Conservation (phyloP, 169 alveolate genomes). For the Pseudocohnilembus persalinus region DNA sequence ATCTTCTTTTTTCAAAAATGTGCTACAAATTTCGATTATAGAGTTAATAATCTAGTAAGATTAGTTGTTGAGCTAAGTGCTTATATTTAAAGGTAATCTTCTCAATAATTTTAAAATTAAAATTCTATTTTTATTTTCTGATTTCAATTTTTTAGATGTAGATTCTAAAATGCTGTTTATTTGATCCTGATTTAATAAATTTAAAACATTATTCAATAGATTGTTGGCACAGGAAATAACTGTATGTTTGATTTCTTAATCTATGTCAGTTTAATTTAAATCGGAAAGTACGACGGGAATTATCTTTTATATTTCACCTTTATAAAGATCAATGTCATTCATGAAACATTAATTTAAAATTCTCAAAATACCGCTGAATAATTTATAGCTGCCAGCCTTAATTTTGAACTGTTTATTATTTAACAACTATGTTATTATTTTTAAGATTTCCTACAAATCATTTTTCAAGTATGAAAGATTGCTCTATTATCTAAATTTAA, state of each 20-base stretch:
- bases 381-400: slow-evolving; percentile 53
- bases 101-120: slow-evolving; percentile 54
- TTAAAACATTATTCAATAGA: slow-evolving; percentile 37
- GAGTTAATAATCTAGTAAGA: background rate
- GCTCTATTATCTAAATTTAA: background rate
- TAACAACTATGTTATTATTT: too few relatives aligned
- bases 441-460: background rate
- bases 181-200: slow-evolving; percentile 13
- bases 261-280: slow-evolving; percentile 50
- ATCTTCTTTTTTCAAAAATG: slow-evolving; percentile 42
- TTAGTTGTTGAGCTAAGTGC: background rate
- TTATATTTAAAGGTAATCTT: slow-evolving; percentile 25
- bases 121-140: slow-evolving; percentile 57
- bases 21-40: slow-evolving; percentile 25
- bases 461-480: background rate
- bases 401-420: slow-evolving; percentile 46
- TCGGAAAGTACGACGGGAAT: slow-evolving; percentile 27
- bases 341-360: slow-evolving; percentile 25
- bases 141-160: slow-evolving; percentile 50
- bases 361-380: slow-evolving; percentile 45
- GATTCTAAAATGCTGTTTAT: slow-evolving; percentile 31
- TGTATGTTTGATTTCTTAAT: slow-evolving; percentile 61
- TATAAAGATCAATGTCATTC: background rate
- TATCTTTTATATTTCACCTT: slow-evolving; percentile 19
- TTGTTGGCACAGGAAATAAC: slow-evolving; percentile 47